Base-by-base conservation (phyloP, 2,329 filamentous ascomycete genomes). In the Ascochyta pisi region DNA sequence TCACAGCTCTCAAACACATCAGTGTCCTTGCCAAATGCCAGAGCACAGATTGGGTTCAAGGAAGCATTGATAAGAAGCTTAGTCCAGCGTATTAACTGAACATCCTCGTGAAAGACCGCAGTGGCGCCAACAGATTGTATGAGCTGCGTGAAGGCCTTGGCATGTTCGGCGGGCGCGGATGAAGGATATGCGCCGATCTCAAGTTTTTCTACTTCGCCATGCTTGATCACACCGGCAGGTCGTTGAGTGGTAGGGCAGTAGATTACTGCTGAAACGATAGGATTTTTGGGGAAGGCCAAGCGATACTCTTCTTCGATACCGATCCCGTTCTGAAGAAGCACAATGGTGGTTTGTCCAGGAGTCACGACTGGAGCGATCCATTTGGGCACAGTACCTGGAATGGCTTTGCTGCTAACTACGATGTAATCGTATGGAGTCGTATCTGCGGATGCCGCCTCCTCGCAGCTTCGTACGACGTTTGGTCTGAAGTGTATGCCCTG, bases 261-360 rank as follows among this genome's bases (percentile, higher is more conserved):
- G 19, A 81, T 78, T 1, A 86, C 84, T 35, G 80, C 82, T 38
- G 82, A 85, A 6, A 88, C 65, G 22, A 88, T 77, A 0, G 83
- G 80, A 29, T 81, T 82, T 0, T 66, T 50, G 0, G 84, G 83
- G 59, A 84, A 88, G 0, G 72, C 69, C 0, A 66, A 61, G 0
- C 71, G 63, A 47, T 85, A 86, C 15, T 83, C 80, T 9, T 82
- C 78, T 65, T 88, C 86, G 56, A 87, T 86, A 1, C 78, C 80
- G 34, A 88, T 82, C 0, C 86, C 86, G 61, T 88, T 88, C 58
- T 88, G 85, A 15, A 86, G 79, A 0, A 88, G 79, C 7, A 84
- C 83, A 37, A 88, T 82, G 0, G 81, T 79, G 0, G 84, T 86
- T 43, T 75, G 65, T 10, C 61, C 60, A 9, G 68, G 65, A 1